Conservation (phyloP, 257 asterid genomes). For the Petunia axillaris region DNA sequence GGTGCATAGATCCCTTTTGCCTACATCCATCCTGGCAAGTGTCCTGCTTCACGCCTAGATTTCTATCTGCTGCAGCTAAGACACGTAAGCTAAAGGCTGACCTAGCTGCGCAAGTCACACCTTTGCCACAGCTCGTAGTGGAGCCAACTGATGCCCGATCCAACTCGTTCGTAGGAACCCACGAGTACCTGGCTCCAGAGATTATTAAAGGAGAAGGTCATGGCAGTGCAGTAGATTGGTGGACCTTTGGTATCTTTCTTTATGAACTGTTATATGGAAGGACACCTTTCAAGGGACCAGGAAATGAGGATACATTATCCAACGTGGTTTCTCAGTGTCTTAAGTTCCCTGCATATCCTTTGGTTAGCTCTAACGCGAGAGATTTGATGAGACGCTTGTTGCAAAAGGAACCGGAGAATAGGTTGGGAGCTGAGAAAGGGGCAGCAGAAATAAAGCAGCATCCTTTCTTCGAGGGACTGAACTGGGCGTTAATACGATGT, state of each 20-base stretch:
- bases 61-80: slow-evolving; percentile 57
- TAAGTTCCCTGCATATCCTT: slow-evolving; percentile 64
- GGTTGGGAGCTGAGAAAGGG: slow-evolving; percentile 72
- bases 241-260: slow-evolving; percentile 77
- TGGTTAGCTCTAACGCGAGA: slow-evolving; percentile 60
- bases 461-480: slow-evolving; percentile 76
- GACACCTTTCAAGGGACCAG: slow-evolving; percentile 77
- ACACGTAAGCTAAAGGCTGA: slow-evolving; percentile 61
- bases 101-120: slow-evolving; percentile 55
- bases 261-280: slow-evolving; percentile 77
- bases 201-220: slow-evolving; percentile 88
- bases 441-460: slow-evolving; percentile 83
- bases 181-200: slow-evolving; percentile 94
- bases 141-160: slow-evolving; percentile 83
- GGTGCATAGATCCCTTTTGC: slow-evolving; percentile 86
- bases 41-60: slow-evolving; percentile 72
- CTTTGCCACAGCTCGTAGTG: slow-evolving; percentile 75
- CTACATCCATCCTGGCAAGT: slow-evolving; percentile 80
- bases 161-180: slow-evolving; percentile 88
- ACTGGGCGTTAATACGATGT: slow-evolving; percentile 81
- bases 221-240: slow-evolving; percentile 95
- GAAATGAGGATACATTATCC: slow-evolving; percentile 68
- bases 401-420: slow-evolving; percentile 69
- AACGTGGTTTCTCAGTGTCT: slow-evolving; percentile 70
- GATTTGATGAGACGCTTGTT: slow-evolving; percentile 65